Percentiles rank a stretch among this genome's conserved stretches.
phyloP scores from a whole-genome alignment of 2,329 filamentous ascomycete species.

The Neocucurbitaria cava region DNA sequence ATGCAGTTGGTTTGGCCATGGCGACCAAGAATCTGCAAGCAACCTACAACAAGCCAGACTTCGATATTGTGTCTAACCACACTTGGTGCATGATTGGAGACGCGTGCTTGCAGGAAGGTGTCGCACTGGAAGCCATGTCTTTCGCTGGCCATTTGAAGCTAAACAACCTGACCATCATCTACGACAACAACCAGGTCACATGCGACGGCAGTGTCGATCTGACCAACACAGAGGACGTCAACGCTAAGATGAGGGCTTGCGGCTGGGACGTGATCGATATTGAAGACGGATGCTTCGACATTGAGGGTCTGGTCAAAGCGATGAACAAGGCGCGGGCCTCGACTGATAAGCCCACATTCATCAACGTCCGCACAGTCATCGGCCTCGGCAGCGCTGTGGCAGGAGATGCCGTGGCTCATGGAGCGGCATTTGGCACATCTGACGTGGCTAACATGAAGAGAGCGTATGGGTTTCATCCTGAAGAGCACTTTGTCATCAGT shows the following conservation, averaged over 20 bases:
- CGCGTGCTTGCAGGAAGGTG: conserved; percentile 65
- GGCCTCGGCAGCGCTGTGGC: conserved; percentile 58
- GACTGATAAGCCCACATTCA: conserved; percentile 62
- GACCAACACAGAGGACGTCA: conserved; percentile 63
- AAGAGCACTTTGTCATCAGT: conserved; percentile 55
- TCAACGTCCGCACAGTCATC: conserved; percentile 66
- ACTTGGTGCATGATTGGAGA: conserved; percentile 67
- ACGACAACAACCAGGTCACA: conserved; percentile 68
- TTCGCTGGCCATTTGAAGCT: conserved; percentile 55
- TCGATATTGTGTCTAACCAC: conserved; percentile 58
- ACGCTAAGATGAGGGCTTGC: conserved; percentile 63
- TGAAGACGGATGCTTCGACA: conserved; percentile 60
- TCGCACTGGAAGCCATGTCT: conserved; percentile 48
- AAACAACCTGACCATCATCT: conserved; percentile 64
- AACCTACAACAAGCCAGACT: conserved; percentile 60
- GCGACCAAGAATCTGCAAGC: conserved; percentile 64
- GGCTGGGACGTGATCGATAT: conserved; percentile 65
- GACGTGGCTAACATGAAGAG: conserved; percentile 64
- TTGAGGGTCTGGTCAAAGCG: conserved; percentile 56
- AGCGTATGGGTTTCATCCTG: conserved; percentile 57
- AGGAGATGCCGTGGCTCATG: conserved; percentile 63
- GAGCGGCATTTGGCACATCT: conserved; percentile 62
- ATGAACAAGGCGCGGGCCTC: conserved; percentile 54
- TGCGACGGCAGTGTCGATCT: conserved; percentile 65
- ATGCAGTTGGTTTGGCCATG: conserved; percentile 66